These are phyloP conservation scores for Nidularia pulvinata DNA, from an alignment of 768 basidiomycete species.

Conservation along the genomic window DNA sequence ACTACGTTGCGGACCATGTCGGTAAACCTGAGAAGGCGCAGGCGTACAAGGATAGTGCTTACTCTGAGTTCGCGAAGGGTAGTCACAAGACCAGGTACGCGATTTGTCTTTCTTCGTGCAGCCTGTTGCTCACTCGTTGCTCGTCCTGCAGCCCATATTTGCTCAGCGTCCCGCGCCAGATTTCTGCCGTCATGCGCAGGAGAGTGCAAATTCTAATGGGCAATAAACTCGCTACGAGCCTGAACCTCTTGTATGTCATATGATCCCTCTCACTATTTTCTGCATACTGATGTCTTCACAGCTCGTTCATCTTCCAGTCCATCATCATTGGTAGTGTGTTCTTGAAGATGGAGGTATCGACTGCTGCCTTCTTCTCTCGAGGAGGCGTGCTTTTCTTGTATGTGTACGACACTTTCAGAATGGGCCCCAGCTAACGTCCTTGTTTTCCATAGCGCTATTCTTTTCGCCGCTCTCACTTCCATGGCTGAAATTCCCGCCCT, in stretches of 20 bases:
- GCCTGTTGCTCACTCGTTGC: background rate
- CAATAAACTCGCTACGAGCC: conserved; percentile 29
- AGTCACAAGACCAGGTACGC: conserved; percentile 30
- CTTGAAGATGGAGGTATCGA: conserved; percentile 49
- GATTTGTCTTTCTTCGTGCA: conserved; percentile 1
- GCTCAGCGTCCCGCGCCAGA: conserved; percentile 43
- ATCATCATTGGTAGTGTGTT: conserved; percentile 66
- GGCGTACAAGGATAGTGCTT: conserved; percentile 46
- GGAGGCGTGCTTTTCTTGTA: conserved; percentile 81
- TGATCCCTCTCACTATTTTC: background rate
- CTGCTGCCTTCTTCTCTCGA: conserved; percentile 70
- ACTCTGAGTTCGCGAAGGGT: conserved; percentile 48
- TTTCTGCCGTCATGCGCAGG: conserved; percentile 40
- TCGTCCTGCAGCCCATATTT: conserved; percentile 34
- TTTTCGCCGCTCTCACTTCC: conserved; percentile 56
- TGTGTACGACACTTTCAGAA: conserved; percentile 10
- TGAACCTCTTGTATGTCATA: conserved; percentile 26
- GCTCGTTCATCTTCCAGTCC: conserved; percentile 51
- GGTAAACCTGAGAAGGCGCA: conserved; percentile 38
- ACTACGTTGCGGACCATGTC: conserved; percentile 41
- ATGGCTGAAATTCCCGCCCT: conserved; percentile 69
- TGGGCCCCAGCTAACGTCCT: no score
- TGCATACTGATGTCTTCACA: conserved; percentile 11
- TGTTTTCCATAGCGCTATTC: conserved; percentile 38
- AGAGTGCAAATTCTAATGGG: conserved; percentile 43